Base-by-base conservation (phyloP, 306 rosid species). In the Abrus precatorius region DNA sequence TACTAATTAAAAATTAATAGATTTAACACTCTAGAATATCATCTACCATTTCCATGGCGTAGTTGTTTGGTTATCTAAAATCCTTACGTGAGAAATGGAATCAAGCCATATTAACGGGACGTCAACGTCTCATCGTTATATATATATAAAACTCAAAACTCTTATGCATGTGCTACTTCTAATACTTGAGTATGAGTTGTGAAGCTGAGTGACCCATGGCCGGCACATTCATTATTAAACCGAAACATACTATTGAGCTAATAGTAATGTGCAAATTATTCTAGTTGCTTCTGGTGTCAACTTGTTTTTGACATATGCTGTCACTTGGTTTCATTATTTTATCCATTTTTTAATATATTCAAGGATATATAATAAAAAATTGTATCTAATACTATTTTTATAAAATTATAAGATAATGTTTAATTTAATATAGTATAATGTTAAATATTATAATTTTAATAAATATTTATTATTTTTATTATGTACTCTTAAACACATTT, bases 281-380 rank as follows among this genome's bases (percentile, higher is more conserved):
- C 28, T 40, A 11, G 56, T n/a, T 49, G 69, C 3, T 74, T 59
- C 12, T 11, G 48, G 44, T 45, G 57, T 67, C 57, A 11, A 67
- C 28, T 29, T 5, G 55, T 38, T 72, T 82, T 61, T 77, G 82
- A 71, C 82, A 7, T 33, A 57, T 62, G 82, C 45, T 49, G 62
- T 69, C 82, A 69, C 30, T 10, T 10, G 14, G 57, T 59, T 29
- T 64, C 20, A 12, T 38, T 63, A 48, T 30, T 48, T 74, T 59
- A 60, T 36, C 20, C 20, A 20, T 20, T 20, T 20, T 20, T 20
- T 20, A 20, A 20, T 20, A 20, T 20, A 20, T 20, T 20, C 20
- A 20, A 20, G 20, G 20, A 20, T 20, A 20, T 20, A 20, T 20
- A 20, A 20, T 20, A 20, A 20, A 20, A 20, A 20, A 20, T 20